Evolutionary conservation across 305 asterid species (phyloP), one percentile per base, ranked within the genome.

Genomic region (Solanum hybrid): DNA sequence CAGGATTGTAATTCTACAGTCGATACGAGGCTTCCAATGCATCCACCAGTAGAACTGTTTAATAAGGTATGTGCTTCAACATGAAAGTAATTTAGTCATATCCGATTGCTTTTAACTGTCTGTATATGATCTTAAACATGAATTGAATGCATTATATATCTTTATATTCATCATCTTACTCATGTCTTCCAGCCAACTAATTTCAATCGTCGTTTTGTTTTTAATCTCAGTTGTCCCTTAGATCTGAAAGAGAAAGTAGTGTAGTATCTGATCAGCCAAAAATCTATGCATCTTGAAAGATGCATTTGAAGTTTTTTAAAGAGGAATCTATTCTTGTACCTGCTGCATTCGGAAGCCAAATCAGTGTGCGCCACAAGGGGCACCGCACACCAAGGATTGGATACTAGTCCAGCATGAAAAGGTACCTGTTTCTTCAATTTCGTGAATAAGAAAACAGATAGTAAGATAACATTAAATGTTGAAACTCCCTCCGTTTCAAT

Each of bases 31-130:
- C 79, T 79, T 82, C 72, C 87, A 10, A 90, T 87, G 88, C 90
- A 88, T 86, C 94, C 95, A 86, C 97, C 95, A 40, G 88, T 90
- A 35, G 95, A 94, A 88, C 89, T 92, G 86, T 96, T 96, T 90
- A 76, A 72, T 34, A 90, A 94, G 97, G 99, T 96, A 92, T 79
- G 27, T 36, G 31, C 77, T 89, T 64, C 38, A 17, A 82, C 35
- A 12, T 42, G 51, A 17, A 56, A 34, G 32, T 40, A 40, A 12
- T 32, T 60, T 72, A 87, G 79, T 29, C 69, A 36, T 64, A 46
- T 37, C 11, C 13, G 40, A 85, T 51, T 66, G 71, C 51, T 89
- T 78, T 26, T 71, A 24, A 37, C 60, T 10, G 87, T 72, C 12
- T 27, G 16, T 46, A 64, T 87, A 13, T 26, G 31, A 88, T 29